Percentiles rank a stretch among this genome's conserved stretches.
phyloP scores from a whole-genome alignment of 352 stramenopile species.

The Detonula confervacea region DNA sequence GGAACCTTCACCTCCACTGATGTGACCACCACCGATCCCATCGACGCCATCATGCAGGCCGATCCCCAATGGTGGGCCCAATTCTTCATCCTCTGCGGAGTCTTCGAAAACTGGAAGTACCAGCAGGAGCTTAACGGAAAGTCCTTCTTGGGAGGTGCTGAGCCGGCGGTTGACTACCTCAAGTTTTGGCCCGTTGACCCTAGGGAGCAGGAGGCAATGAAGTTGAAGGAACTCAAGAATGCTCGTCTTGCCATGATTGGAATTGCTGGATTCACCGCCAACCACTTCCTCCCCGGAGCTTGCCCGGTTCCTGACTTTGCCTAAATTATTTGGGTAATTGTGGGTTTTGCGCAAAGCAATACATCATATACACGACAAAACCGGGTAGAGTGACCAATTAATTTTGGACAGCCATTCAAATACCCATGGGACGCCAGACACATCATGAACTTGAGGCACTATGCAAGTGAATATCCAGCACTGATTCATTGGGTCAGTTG shows the following conservation, averaged over 20 bases:
- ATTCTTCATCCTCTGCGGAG: slow-evolving; percentile 82
- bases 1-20: slow-evolving; percentile 71
- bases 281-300: slow-evolving; percentile 49
- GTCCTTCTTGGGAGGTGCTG: slow-evolving; percentile 73
- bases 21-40: slow-evolving; percentile 80
- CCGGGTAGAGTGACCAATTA: neutral
- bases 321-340: neutral
- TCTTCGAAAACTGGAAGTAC: slow-evolving; percentile 82
- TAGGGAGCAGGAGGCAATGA: slow-evolving; percentile 66
- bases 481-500: neutral
- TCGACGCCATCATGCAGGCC: slow-evolving; percentile 78
- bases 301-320: slow-evolving; percentile 37
- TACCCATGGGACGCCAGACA: neutral
- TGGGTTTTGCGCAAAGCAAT: neutral
- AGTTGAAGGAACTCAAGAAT: slow-evolving; percentile 86
- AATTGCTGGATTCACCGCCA: slow-evolving; percentile 74
- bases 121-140: slow-evolving; percentile 75
- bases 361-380: neutral
- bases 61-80: slow-evolving; percentile 86
- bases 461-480: neutral
- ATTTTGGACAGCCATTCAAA: slow-evolving; percentile 11
- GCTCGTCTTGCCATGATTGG: slow-evolving; percentile 85
- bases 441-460: neutral
- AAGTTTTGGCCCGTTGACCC: slow-evolving; percentile 69
- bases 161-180: slow-evolving; percentile 78